These are phyloP conservation scores for Sphagnum fallax DNA, from an alignment of 228 moss, liverwort and hornwort species.

Conservation along the genomic window DNA sequence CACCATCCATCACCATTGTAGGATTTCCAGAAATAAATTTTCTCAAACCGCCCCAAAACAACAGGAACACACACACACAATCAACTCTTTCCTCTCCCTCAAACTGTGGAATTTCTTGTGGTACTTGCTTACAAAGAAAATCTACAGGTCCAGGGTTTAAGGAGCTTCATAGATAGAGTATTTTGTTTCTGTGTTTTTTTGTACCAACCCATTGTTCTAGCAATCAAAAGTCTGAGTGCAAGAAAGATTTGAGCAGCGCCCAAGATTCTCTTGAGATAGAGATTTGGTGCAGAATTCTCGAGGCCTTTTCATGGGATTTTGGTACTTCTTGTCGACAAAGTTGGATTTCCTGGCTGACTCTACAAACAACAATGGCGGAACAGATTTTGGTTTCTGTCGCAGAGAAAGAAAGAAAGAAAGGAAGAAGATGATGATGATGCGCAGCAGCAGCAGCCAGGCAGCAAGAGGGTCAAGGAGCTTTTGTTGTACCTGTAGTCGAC, in stretches of 20 bases:
- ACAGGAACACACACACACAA: background rate
- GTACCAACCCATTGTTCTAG: background rate
- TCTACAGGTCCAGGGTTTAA: background rate
- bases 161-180: background rate
- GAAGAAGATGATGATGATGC: background rate
- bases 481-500: slow-evolving; percentile 60
- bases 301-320: background rate
- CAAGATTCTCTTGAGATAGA: background rate
- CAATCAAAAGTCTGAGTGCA: background rate
- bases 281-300: background rate
- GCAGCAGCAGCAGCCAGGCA: background rate
- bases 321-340: background rate
- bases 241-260: background rate
- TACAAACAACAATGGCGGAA: background rate
- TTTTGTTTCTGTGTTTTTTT: too few species aligned
- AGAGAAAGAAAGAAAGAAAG: background rate
- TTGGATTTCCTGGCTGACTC: too few species aligned
- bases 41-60: background rate
- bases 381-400: background rate
- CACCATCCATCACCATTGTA: background rate
- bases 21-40: background rate
- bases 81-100: background rate
- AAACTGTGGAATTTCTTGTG: too few species aligned
- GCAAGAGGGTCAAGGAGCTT: background rate
- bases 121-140: too few species aligned